Evolutionary conservation across 2,329 filamentous ascomycete genomes (phyloP), one percentile per base, ranked within the genome.

Genomic region (Fonsecaea nubica): DNA sequence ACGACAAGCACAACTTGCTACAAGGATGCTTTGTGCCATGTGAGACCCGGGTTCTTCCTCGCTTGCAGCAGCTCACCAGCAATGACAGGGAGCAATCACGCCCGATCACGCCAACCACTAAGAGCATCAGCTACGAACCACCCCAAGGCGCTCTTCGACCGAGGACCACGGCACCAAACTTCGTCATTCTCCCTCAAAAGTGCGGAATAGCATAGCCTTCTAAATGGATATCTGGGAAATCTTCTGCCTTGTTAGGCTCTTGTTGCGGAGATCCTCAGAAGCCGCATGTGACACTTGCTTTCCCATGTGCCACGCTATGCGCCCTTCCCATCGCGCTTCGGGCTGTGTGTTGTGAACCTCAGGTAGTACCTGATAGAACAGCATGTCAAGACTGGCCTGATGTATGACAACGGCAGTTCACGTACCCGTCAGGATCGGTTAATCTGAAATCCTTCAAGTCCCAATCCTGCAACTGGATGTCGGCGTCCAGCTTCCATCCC

Each of bases 341-440:
- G 35, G 21, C 62, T 65, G 36, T 65, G 64, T 18, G 67, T 62
- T 15, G 67, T 69, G 55, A 67, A 45, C 45, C 45, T 50, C 45
- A 50, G 45, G 45, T 50, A 50, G 21, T 50, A 50, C 4, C 45
- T 50, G 6, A 30, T 25, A 4, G 10, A 50, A 50, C 45, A 4
- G 21, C 45, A 25, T 10, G 18, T 50, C 7, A 50, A 30, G 45
- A 9, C 45, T 50, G 12, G 15, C 36, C 18, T 25, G n/a, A 40
- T 10, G n/a, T 40, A 58, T 6, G 8, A 4, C 6, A 6, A 12
- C n/a, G 33, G 15, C 61, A 62, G 54, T 45, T 45, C 5, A 65
- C 67, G 50, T 65, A 72, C 3, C 68, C 62, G 61, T 70, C 70
- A 40, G 70, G 66, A 55, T 70, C 68, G 4, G 61, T 54, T 9